Evolutionary conservation across 192 early-diverging fungal genomes (phyloP).

Genomic region (Coemansia sp.): DNA sequence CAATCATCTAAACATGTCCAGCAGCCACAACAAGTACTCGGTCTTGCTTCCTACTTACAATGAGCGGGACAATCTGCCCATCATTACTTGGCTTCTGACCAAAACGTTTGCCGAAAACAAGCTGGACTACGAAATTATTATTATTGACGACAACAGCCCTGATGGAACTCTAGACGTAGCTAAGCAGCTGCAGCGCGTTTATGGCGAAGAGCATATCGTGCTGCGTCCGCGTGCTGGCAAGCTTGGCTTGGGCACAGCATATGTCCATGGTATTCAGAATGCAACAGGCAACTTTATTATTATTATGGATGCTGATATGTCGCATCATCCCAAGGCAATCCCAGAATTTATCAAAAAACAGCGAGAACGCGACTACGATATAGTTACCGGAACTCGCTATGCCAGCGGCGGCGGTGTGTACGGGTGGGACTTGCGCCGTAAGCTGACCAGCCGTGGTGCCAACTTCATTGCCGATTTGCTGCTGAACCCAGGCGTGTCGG

Average conservation of each 20-base stretch:
- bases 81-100: slow-evolving; percentile 88
- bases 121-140: slow-evolving; percentile 94
- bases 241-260: slow-evolving; percentile 93
- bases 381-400: slow-evolving; percentile 95
- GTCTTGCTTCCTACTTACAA: slow-evolving; percentile 98
- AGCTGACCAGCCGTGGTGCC: slow-evolving; percentile 95
- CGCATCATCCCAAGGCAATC: slow-evolving; percentile 98
- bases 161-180: slow-evolving; percentile 95
- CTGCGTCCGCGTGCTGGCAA: slow-evolving; percentile 93
- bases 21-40: slow-evolving; percentile 66
- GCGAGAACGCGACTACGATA: slow-evolving; percentile 77
- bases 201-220: slow-evolving; percentile 85
- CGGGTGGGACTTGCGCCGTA: slow-evolving; percentile 95
- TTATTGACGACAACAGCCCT: slow-evolving; percentile 94
- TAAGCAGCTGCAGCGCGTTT: slow-evolving; percentile 78
- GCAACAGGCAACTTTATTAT: slow-evolving; percentile 94
- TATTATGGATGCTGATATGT: slow-evolving; percentile 99
- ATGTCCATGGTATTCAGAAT: slow-evolving; percentile 89
- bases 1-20: slow-evolving; percentile 31
- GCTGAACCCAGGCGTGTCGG: slow-evolving; percentile 86
- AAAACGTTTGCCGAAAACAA: slow-evolving; percentile 80
- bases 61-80: slow-evolving; percentile 93
- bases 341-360: slow-evolving; percentile 91
- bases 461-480: slow-evolving; percentile 89
- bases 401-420: slow-evolving; percentile 85